Evolutionary conservation across 106 monocot genomes (phyloP).

Genomic region (Xerophyta viscosa): DNA sequence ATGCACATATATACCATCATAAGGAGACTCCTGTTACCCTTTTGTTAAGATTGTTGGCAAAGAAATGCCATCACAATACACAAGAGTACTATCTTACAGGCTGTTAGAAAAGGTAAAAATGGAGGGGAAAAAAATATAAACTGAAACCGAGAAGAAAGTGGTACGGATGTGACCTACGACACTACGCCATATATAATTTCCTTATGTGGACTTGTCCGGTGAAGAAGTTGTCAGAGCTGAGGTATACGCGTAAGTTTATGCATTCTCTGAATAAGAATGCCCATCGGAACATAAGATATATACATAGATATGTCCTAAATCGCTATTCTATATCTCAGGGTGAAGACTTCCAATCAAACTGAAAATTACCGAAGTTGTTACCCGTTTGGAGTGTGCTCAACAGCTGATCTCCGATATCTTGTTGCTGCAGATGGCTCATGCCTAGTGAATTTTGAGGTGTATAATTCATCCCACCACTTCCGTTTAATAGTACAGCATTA

Average conservation of each 20-base stretch:
- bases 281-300: background rate
- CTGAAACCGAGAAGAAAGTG: background rate
- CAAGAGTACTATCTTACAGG: constrained; percentile 3
- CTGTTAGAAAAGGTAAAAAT: background rate
- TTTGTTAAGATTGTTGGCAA: background rate
- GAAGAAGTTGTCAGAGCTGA: background rate
- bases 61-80: background rate
- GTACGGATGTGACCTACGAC: background rate
- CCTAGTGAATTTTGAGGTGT: constrained; percentile 27
- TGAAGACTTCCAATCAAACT: constrained; percentile 61
- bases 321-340: constrained; percentile 9
- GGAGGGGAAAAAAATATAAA: background rate
- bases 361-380: constrained; percentile 64
- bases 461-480: constrained; percentile 38
- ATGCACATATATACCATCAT: too few species aligned
- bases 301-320: background rate
- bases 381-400: constrained; percentile 27
- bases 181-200: background rate
- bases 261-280: background rate
- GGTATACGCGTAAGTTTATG: background rate
- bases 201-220: background rate
- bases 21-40: background rate
- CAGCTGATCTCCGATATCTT: constrained; percentile 42
- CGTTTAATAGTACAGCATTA: constrained; percentile 28
- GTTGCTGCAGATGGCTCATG: constrained; percentile 40